Conservation (phyloP, 2,329 filamentous ascomycete genomes). For the Phaeosphaeriaceae sp. region DNA sequence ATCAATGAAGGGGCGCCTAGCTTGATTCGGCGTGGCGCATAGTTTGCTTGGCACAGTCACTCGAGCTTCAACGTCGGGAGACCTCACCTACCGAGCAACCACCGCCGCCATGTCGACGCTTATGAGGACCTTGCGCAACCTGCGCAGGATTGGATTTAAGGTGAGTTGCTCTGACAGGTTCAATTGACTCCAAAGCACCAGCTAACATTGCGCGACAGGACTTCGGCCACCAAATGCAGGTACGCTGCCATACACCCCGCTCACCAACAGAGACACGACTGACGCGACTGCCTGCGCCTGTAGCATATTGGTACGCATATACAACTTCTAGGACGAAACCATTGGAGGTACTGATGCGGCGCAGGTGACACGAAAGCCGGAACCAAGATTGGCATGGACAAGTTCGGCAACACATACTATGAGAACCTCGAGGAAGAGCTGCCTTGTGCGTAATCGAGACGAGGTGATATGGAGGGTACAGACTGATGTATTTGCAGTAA, state of each 20-base stretch:
- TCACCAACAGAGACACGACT: conserved; percentile 30
- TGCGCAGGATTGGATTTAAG: conserved; percentile 88
- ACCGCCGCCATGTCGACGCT: conserved; percentile 84
- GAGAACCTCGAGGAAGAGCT: conserved; percentile 92
- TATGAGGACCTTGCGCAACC: conserved; percentile 81
- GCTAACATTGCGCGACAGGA: conserved; percentile 64
- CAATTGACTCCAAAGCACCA: conserved; percentile 28
- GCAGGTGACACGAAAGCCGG: conserved; percentile 96
- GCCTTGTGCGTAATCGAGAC: conserved; percentile 67
- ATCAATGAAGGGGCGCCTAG: neutral
- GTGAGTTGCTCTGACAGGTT: conserved; percentile 55
- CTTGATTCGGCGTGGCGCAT: conserved; percentile 7
- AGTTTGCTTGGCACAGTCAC: conserved; percentile 32
- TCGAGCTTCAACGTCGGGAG: conserved; percentile 28
- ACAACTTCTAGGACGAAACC: neutral
- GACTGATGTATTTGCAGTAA: conserved; percentile 63
- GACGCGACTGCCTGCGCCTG: conserved; percentile 26
- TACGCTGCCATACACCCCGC: conserved; percentile 58
- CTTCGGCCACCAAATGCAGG: conserved; percentile 90
- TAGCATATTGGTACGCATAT: conserved; percentile 49
- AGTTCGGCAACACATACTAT: conserved; percentile 96
- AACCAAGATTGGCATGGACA: conserved; percentile 81
- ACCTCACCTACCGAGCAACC: conserved; percentile 20
- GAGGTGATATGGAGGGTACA: neutral
- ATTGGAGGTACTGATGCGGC: conserved; percentile 32